Evolutionary conservation across 352 stramenopile genomes (phyloP).

Genomic region (Globisporangium irregulare): DNA sequence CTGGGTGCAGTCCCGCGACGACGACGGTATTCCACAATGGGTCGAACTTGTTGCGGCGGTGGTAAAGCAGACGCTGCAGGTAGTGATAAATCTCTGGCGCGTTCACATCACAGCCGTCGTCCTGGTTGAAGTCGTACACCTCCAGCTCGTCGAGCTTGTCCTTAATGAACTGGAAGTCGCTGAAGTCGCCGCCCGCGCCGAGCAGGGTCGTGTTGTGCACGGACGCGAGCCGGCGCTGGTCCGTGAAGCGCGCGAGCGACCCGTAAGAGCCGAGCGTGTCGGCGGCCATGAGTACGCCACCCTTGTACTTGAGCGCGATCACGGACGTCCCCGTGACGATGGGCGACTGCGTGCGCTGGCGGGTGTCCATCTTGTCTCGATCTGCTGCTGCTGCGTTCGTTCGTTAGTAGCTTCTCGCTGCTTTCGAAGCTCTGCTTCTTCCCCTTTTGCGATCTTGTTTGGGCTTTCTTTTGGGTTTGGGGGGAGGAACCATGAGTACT

Average conservation of each 20-base stretch:
- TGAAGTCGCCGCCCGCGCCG: constrained; percentile 95
- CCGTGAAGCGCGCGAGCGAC: constrained; percentile 96
- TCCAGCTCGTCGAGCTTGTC: constrained; percentile 94
- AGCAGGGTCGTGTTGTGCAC: constrained; percentile 94
- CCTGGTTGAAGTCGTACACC: constrained; percentile 94
- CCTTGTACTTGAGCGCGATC: constrained; percentile 94
- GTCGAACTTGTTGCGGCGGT: constrained; percentile 98
- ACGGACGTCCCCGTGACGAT: constrained; percentile 99
- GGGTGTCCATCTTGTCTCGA: constrained; percentile 43
- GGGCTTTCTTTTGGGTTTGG: constrained; percentile 12
- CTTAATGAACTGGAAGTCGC: constrained; percentile 96
- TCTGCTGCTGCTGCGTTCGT: neutral
- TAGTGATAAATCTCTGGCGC: constrained; percentile 96
- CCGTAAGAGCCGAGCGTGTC: constrained; percentile 98
- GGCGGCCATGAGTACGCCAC: constrained; percentile 96
- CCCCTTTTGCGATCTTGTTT: constrained; percentile 15
- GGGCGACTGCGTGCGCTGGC: constrained; percentile 88
- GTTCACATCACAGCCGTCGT: constrained; percentile 93
- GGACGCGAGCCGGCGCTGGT: constrained; percentile 81
- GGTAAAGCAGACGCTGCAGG: constrained; percentile 97
- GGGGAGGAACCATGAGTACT: constrained; percentile 1
- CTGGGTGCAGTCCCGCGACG: constrained; percentile 91
- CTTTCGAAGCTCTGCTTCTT: neutral
- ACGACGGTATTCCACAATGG: constrained; percentile 98
- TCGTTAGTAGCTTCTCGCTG: neutral